phyloP scores from a whole-genome alignment of 768 basidiomycete genomes.

The Agrocybe praecox region DNA sequence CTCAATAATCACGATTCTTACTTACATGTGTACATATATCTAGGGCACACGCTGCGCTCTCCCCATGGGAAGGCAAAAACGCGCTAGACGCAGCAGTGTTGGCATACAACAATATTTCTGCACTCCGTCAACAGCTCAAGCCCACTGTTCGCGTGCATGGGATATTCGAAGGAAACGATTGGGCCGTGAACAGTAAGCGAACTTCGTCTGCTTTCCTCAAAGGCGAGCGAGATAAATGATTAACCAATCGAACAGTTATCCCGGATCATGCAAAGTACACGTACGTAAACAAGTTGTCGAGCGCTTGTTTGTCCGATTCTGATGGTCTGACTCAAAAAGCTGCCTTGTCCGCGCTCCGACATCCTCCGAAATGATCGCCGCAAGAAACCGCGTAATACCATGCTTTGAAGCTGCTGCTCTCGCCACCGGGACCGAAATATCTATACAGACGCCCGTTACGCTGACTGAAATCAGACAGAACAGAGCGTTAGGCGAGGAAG shows the following conservation, averaged over 20 bases:
- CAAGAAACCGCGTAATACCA: constrained; percentile 60
- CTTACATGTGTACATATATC: too few species aligned
- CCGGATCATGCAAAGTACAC: constrained; percentile 78
- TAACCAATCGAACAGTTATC: constrained; percentile 53
- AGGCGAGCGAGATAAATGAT: background rate
- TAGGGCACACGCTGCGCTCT: constrained; percentile 74
- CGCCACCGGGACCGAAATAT: constrained; percentile 64
- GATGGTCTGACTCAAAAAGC: constrained; percentile 27
- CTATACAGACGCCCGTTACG: constrained; percentile 38
- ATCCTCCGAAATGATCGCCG: constrained; percentile 56
- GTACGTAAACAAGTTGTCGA: too few species aligned
- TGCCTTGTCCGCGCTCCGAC: constrained; percentile 78
- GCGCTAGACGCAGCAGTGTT: constrained; percentile 85
- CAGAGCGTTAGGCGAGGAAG: constrained; percentile 62
- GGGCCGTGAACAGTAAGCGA: constrained; percentile 69
- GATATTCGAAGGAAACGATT: constrained; percentile 73
- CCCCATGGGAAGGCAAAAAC: constrained; percentile 88
- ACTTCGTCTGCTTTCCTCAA: background rate
- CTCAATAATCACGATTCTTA: too few species aligned
- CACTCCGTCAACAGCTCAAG: constrained; percentile 79
- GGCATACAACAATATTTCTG: constrained; percentile 78
- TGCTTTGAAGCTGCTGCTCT: constrained; percentile 75
- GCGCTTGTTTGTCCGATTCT: too few species aligned
- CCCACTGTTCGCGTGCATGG: constrained; percentile 83
- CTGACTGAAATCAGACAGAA: constrained; percentile 67